A percentile compares a stretch with the other conserved stretches of the same genome.
phyloP scores from a whole-genome alignment of 176 grass and related monocot genomes.

The Poa annua region DNA sequence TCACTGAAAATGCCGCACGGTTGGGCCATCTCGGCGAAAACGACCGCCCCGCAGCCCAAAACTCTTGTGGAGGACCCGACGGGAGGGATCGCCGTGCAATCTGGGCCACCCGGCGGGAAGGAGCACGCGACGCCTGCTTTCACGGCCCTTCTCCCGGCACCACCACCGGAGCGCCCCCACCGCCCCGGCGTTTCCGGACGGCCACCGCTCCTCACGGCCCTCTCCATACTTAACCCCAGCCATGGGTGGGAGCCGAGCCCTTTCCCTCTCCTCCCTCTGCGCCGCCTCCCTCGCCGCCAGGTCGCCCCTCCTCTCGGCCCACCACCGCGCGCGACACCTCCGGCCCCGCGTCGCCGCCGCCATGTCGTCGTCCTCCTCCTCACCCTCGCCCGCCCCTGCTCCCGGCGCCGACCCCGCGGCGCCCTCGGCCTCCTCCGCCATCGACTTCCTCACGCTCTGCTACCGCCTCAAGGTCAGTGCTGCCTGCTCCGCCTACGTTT shows the following conservation, averaged over 20 bases:
- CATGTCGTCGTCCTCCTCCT: constrained; percentile 71
- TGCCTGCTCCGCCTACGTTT: not conserved
- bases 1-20: not conserved
- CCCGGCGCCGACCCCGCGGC: constrained; percentile 19
- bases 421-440: constrained; percentile 57
- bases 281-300: constrained; percentile 44
- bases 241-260: constrained; percentile 74
- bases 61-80: no score
- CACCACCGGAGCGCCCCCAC: not conserved
- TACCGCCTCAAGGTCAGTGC: constrained; percentile 84
- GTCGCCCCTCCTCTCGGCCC: constrained; percentile 31
- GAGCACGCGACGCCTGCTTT: constrained; percentile 23
- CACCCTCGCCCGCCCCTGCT: constrained; percentile 31
- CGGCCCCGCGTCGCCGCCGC: constrained; percentile 37
- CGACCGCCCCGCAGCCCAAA: no score
- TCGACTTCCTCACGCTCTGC: constrained; percentile 97
- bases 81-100: not conserved
- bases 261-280: constrained; percentile 60
- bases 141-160: not conserved
- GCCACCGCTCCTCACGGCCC: constrained; percentile 16
- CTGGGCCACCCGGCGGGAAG: constrained; percentile 35
- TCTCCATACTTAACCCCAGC: constrained; percentile 14
- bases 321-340: constrained; percentile 27
- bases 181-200: constrained; percentile 43
- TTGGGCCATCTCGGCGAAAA: not conserved